A percentile compares a stretch with the other conserved stretches of the same genome.
Evolutionary conservation across 1,139 yeast species (phyloP).

Genomic region (Williopsis jadinii): DNA sequence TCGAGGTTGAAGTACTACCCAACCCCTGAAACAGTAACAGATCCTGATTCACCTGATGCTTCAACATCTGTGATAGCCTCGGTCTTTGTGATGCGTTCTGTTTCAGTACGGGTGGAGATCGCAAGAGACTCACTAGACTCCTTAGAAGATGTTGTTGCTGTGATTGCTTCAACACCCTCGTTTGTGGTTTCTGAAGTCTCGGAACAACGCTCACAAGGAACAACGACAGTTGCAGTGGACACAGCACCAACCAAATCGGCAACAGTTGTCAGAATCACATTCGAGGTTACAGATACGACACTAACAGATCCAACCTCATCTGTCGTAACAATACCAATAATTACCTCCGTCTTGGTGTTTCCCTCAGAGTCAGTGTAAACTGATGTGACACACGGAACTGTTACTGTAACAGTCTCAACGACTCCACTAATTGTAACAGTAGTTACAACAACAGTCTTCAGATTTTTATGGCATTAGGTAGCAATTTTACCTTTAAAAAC

Average conservation of each 20-base stretch:
- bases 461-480: too few species aligned
- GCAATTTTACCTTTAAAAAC: too few species aligned
- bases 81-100: background rate
- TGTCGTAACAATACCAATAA: conserved; percentile 1
- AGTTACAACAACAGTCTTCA: too few species aligned
- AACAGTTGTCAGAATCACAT: background rate
- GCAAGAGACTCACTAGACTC: too few species aligned
- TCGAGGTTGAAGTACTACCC: too few species aligned
- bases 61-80: background rate
- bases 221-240: background rate
- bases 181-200: too few species aligned
- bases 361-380: background rate
- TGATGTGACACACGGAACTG: background rate
- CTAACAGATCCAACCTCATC: background rate
- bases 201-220: background rate
- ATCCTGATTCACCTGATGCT: background rate
- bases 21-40: background rate
- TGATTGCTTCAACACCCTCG: background rate
- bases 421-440: background rate
- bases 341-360: conserved; percentile 1
- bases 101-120: background rate
- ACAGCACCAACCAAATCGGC: background rate
- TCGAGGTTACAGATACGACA: background rate
- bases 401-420: background rate
- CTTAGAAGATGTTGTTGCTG: background rate